These are phyloP conservation scores for Cudoniella acicularis DNA, from an alignment of 495 filamentous ascomycete species.

Conservation along the genomic window DNA sequence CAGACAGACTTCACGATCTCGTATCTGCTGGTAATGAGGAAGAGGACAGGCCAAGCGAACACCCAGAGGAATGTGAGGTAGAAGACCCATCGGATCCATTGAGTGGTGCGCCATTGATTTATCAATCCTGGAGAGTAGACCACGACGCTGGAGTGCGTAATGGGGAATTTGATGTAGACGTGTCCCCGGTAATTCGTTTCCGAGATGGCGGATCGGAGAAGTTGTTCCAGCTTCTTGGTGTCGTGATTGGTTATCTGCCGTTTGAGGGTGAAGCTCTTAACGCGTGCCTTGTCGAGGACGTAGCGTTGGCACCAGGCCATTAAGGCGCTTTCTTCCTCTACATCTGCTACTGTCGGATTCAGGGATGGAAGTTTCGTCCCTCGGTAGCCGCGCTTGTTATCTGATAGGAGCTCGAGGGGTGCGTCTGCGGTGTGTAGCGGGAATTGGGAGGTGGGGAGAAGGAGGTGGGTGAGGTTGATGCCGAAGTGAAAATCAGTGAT, in stretches of 20 bases:
- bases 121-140: slow-evolving; percentile 52
- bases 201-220: slow-evolving; percentile 44
- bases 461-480: slow-evolving; percentile 46
- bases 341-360: slow-evolving; percentile 7
- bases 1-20: slow-evolving; percentile 53
- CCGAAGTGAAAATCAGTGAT: slow-evolving; percentile 49
- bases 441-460: slow-evolving; percentile 22
- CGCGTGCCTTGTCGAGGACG: slow-evolving; percentile 40
- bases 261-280: slow-evolving; percentile 49
- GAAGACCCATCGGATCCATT: slow-evolving; percentile 56
- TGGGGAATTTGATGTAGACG: slow-evolving; percentile 48
- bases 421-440: not conserved
- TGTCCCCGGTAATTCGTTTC: slow-evolving; percentile 59
- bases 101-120: slow-evolving; percentile 54
- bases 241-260: slow-evolving; percentile 51
- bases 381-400: slow-evolving; percentile 18
- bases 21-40: slow-evolving; percentile 58
- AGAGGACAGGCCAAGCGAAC: slow-evolving; percentile 60
- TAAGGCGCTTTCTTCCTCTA: slow-evolving; percentile 31
- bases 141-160: slow-evolving; percentile 41
- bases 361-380: slow-evolving; percentile 16
- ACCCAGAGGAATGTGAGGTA: slow-evolving; percentile 58
- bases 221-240: slow-evolving; percentile 36
- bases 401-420: slow-evolving; percentile 5
- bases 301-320: slow-evolving; percentile 55